Conservation (phyloP, 371 early-diverging fungal genomes). For the Capillidium heterosporum region DNA sequence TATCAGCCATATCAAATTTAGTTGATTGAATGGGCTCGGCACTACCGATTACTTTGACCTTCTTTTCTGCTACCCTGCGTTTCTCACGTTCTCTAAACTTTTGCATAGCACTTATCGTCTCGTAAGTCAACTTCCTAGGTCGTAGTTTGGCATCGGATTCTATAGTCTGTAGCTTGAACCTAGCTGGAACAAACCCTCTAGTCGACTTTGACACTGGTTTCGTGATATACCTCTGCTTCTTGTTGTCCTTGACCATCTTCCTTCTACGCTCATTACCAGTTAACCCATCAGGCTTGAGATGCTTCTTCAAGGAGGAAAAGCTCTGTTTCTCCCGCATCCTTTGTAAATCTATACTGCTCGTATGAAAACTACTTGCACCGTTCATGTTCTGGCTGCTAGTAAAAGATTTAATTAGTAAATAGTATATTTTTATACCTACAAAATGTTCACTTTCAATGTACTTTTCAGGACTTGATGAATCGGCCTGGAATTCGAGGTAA, state of each 20-base stretch:
- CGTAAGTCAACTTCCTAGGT: constrained; percentile 6
- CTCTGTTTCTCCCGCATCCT: neutral
- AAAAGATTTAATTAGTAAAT: too few species aligned
- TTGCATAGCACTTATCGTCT: constrained; percentile 3
- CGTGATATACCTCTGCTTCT: constrained; percentile 1
- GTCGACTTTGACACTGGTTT: constrained; percentile 10
- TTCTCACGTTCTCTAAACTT: neutral
- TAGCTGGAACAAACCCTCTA: constrained; percentile 23
- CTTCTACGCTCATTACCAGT: constrained; percentile 5
- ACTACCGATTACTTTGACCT: constrained; percentile 11
- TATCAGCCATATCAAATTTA: neutral
- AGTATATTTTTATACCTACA: too few species aligned
- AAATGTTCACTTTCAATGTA: too few species aligned
- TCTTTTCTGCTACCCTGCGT: neutral
- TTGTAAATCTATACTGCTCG: neutral
- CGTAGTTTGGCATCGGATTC: constrained; percentile 11
- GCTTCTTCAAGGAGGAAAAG: constrained; percentile 12
- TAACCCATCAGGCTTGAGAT: constrained; percentile 21
- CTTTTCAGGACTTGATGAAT: too few species aligned
- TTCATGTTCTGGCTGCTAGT: too few species aligned
- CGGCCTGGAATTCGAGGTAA: too few species aligned
- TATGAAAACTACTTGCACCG: too few species aligned
- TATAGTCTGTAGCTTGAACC: constrained; percentile 20
- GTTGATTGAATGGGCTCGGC: neutral
- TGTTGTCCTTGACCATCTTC: neutral